These are phyloP conservation scores for Nephelium lappaceum DNA, from an alignment of 345 rosid genomes.

Conservation along the genomic window DNA sequence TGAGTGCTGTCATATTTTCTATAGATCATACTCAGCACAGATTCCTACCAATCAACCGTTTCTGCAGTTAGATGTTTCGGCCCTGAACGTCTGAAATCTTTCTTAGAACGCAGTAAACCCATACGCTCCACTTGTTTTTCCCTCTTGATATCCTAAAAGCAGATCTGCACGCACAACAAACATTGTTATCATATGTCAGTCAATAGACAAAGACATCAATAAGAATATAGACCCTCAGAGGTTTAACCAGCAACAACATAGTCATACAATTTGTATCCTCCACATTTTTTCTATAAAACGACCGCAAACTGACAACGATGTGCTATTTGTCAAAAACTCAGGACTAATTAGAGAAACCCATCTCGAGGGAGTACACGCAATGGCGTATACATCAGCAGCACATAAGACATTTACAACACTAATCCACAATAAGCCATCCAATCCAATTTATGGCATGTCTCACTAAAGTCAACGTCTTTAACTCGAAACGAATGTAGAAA, in stretches of 20 bases:
- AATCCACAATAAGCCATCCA: not conserved
- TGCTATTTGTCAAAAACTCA: not conserved
- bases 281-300: not conserved
- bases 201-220: not conserved
- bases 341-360: not conserved
- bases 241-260: not conserved
- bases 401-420: not conserved
- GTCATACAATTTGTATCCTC: constrained; percentile 1
- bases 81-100: constrained; percentile 66
- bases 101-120: constrained; percentile 55
- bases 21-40: not conserved
- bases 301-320: not conserved
- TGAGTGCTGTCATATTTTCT: not conserved
- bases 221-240: not conserved
- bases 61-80: constrained; percentile 57
- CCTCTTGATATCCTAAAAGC: constrained; percentile 21
- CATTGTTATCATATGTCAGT: not conserved
- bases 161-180: constrained; percentile 21
- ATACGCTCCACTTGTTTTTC: not conserved
- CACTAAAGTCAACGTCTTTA: not conserved
- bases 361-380: not conserved
- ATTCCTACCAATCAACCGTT: constrained; percentile 59
- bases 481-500: not conserved
- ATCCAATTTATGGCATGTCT: not conserved
- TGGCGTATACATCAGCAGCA: not conserved